Percentiles rank a stretch among this genome's conserved stretches.
Conservation (phyloP, 495 filamentous ascomycete species). For the Acidiella bohemica region DNA sequence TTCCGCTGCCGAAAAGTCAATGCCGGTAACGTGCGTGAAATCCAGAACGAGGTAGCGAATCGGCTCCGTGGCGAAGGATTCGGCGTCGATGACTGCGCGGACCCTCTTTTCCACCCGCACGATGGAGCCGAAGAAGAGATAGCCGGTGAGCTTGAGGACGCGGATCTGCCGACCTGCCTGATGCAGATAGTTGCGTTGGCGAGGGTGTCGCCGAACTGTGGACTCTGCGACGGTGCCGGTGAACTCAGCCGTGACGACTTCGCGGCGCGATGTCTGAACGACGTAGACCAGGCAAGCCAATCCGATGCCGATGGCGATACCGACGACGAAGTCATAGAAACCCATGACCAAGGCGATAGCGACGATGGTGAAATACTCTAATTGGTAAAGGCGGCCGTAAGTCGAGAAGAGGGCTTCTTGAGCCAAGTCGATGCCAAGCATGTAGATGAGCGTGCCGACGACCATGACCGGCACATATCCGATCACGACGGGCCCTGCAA, state of each 20-base stretch:
- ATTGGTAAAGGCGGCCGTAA: slow-evolving; percentile 65
- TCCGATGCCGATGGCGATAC: slow-evolving; percentile 82
- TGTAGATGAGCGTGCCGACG: slow-evolving; percentile 85
- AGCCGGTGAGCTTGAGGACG: slow-evolving; percentile 80
- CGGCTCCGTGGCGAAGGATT: slow-evolving; percentile 58
- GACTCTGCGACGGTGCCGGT: slow-evolving; percentile 77
- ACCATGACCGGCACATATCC: slow-evolving; percentile 95
- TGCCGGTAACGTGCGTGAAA: slow-evolving; percentile 72
- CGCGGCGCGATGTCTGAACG: slow-evolving; percentile 76
- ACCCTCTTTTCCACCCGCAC: slow-evolving; percentile 84
- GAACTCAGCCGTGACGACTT: slow-evolving; percentile 74
- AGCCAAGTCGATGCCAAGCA: slow-evolving; percentile 81
- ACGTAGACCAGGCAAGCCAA: slow-evolving; percentile 83
- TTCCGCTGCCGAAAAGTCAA: slow-evolving; percentile 93
- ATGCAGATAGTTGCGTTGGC: slow-evolving; percentile 73
- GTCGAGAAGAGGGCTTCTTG: slow-evolving; percentile 78
- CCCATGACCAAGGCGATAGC: slow-evolving; percentile 96
- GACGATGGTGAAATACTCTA: slow-evolving; percentile 84
- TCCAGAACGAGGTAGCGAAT: slow-evolving; percentile 88
- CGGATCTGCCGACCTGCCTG: slow-evolving; percentile 77
- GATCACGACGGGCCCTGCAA: slow-evolving; percentile 73
- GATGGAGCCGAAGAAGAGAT: slow-evolving; percentile 74
- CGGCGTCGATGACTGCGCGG: slow-evolving; percentile 63
- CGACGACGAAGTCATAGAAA: slow-evolving; percentile 85
- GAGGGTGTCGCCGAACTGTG: slow-evolving; percentile 78